Base-by-base conservation (phyloP, 2,329 filamentous ascomycete species). In the Cercospora zeae-maydis region DNA sequence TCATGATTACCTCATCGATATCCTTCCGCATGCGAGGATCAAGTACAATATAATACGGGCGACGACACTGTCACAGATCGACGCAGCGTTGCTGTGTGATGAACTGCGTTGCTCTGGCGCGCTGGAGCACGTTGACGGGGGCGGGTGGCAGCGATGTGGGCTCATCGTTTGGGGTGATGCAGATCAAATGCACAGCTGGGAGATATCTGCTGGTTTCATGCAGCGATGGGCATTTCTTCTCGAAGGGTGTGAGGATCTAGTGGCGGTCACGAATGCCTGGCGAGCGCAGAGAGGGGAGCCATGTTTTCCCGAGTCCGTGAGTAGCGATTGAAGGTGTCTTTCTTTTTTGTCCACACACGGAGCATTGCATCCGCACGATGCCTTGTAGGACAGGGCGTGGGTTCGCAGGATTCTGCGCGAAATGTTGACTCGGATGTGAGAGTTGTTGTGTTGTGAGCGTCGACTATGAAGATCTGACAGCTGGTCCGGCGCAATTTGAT, bases 261-360 rank as follows among this genome's bases (percentile, higher is more conserved):
- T 77, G 4, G 67, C 67, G 21, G 73, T 73, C 16, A 81, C 78
- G 5, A 80, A 81, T 68, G 61, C 68, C 19, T 81, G 79, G 78
- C 69, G 79, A 60, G 64, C 57, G 55, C 62, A 63, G 39, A 66
- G 75, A 49, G 75, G 75, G 8, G 75, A 77, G 53, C 59, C 52
- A 37, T 37, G 63, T 34, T 67, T 72, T 39, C 59, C 66, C 11
- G n/a, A 34, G 42, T 56, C 55, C 8, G 19, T 59, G 27, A 52
- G 27, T 49, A 42, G 11, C n/a, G 14, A 11, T 19, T 33, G 27
- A 27, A 27, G 24, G 3, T 27, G 24, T 27, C 6, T 27, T 27
- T 6, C 24, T 27, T 27, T 27, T 27, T 27, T 27, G 24, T 27
- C 24, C 24, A 3, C 3, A 27, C 6, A 27, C 6, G 24, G 24